Evolutionary conservation across 352 stramenopile genomes (phyloP).

Genomic region (Phytophthora pluvialis): DNA sequence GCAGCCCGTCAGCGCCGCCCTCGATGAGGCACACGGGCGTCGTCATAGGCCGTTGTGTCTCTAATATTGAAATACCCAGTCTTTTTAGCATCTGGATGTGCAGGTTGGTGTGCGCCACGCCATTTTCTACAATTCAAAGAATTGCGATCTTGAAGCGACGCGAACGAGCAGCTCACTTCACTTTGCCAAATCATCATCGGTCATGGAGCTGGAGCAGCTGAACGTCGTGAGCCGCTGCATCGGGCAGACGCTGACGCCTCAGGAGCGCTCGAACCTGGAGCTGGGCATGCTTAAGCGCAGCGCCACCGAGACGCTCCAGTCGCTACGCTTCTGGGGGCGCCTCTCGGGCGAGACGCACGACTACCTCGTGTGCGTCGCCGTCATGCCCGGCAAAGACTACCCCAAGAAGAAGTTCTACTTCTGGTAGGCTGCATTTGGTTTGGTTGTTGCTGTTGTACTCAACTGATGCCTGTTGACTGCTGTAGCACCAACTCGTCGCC

Average conservation of each 20-base stretch:
- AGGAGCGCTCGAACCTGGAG: constrained; percentile 83
- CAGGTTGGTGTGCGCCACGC: constrained; percentile 18
- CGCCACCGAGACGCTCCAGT: constrained; percentile 64
- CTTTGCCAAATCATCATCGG: constrained; percentile 15
- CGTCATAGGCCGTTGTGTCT: constrained; percentile 14
- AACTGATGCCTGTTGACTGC: constrained; percentile 7
- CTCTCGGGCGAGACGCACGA: constrained; percentile 67
- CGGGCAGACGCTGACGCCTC: constrained; percentile 68
- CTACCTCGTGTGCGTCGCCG: constrained; percentile 70
- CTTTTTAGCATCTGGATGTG: constrained; percentile 26
- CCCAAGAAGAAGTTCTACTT: constrained; percentile 90
- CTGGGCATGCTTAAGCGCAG: constrained; percentile 73
- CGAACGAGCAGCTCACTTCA: constrained; percentile 22
- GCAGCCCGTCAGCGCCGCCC: constrained; percentile 55
- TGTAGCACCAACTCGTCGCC: constrained; percentile 75
- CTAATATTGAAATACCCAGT: constrained; percentile 19
- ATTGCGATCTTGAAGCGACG: constrained; percentile 44
- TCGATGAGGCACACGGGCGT: constrained; percentile 70
- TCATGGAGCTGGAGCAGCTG: constrained; percentile 77
- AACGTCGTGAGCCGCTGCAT: constrained; percentile 76
- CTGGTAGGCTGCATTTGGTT: constrained; percentile 43
- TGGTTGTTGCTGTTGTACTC: constrained; percentile 3
- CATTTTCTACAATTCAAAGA: constrained; percentile 24
- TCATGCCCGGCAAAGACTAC: constrained; percentile 66
- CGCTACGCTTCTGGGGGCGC: constrained; percentile 79